Evolutionary conservation across 1,139 yeast genomes (phyloP).

Genomic region (Saccharomyces pastorianus): DNA sequence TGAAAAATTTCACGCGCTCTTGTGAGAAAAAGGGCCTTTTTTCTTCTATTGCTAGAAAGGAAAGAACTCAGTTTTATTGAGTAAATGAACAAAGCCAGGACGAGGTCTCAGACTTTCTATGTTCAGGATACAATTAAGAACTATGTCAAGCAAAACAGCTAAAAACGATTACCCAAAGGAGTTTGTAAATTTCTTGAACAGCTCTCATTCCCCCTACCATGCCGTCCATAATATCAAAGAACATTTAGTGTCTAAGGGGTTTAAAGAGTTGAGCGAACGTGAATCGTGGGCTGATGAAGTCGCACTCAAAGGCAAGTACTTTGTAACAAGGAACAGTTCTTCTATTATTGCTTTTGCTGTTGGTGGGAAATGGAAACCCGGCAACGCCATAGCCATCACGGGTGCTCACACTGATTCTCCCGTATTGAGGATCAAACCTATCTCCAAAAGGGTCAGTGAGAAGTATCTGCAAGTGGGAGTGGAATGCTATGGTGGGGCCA

Average conservation of each 20-base stretch:
- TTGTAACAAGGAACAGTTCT: conserved; percentile 78
- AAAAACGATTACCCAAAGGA: conserved; percentile 33
- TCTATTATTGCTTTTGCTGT: conserved; percentile 81
- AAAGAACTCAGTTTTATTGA: not conserved
- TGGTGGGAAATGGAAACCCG: conserved; percentile 67
- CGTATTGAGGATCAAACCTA: conserved; percentile 84
- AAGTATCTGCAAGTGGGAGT: conserved; percentile 89
- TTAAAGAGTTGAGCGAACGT: conserved; percentile 65
- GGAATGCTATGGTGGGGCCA: conserved; percentile 91
- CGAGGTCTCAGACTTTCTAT: not conserved
- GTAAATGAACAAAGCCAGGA: not conserved
- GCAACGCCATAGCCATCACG: conserved; percentile 76
- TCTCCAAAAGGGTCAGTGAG: conserved; percentile 60
- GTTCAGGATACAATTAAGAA: not conserved
- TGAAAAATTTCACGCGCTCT: too few species aligned
- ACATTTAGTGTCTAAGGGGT: conserved; percentile 53
- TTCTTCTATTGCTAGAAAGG: not conserved
- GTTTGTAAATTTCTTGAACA: conserved; percentile 70
- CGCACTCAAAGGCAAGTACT: conserved; percentile 56
- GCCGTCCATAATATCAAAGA: conserved; percentile 64
- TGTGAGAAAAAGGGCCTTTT: not conserved
- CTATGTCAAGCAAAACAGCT: not conserved
- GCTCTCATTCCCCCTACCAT: conserved; percentile 92
- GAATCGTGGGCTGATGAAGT: conserved; percentile 61
- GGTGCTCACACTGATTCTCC: conserved; percentile 98